Evolutionary conservation across 352 stramenopile genomes (phyloP).

Genomic region (Globisporangium polare): DNA sequence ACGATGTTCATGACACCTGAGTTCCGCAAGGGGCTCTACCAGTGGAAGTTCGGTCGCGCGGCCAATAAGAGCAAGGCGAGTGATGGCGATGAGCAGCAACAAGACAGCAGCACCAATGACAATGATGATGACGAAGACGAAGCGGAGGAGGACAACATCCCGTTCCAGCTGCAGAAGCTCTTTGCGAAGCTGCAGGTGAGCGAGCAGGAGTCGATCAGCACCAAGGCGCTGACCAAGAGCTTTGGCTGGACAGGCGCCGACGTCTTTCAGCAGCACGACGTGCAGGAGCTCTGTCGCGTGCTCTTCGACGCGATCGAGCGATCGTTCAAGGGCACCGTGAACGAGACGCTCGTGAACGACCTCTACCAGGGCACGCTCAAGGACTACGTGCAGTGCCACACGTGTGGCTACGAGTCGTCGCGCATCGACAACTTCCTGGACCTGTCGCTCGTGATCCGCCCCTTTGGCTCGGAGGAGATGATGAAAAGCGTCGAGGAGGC

Average conservation of each 20-base stretch:
- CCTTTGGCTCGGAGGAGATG: slow-evolving; percentile 82
- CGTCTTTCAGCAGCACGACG: slow-evolving; percentile 90
- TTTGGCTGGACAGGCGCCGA: slow-evolving; percentile 90
- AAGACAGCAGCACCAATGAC: slow-evolving; percentile 22
- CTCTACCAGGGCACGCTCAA: slow-evolving; percentile 82
- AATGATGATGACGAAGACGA: slow-evolving; percentile 38
- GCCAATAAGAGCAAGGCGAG: slow-evolving; percentile 5
- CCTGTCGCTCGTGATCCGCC: slow-evolving; percentile 86
- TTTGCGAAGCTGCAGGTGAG: slow-evolving; percentile 89
- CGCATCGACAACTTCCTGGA: slow-evolving; percentile 87
- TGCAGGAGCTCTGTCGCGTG: slow-evolving; percentile 89
- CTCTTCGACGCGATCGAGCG: slow-evolving; percentile 90
- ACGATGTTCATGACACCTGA: slow-evolving; percentile 90
- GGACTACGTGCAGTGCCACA: slow-evolving; percentile 86
- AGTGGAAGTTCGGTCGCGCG: slow-evolving; percentile 34
- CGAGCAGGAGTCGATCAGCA: slow-evolving; percentile 62
- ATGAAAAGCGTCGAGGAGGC: slow-evolving; percentile 85
- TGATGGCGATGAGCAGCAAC: not conserved
- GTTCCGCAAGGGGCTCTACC: slow-evolving; percentile 81
- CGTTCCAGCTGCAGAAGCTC: slow-evolving; percentile 88
- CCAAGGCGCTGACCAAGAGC: slow-evolving; percentile 86
- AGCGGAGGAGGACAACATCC: slow-evolving; percentile 74
- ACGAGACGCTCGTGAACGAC: slow-evolving; percentile 87
- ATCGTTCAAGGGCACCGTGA: slow-evolving; percentile 82
- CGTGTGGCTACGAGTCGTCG: slow-evolving; percentile 82